Percentiles rank a stretch among this genome's conserved stretches.
Conservation (phyloP, 2,329 filamentous ascomycete species). For the Acrocalymma vagum region DNA sequence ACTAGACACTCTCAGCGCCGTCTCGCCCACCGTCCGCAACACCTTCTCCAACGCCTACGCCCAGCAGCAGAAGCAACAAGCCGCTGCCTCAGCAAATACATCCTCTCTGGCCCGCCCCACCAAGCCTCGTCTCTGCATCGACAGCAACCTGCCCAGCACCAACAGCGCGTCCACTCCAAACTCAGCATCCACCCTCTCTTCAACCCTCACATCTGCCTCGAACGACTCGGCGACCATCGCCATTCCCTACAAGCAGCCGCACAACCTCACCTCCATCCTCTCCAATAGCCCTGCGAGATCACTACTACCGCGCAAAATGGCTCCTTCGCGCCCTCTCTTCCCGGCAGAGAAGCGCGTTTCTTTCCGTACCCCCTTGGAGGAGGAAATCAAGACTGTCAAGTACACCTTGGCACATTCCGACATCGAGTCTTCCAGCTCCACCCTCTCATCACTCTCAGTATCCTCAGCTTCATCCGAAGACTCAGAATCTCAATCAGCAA, state of each 20-base stretch:
- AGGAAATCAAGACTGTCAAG: conserved; percentile 65
- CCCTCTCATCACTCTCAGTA: conserved; percentile 32
- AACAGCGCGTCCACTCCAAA: conserved; percentile 40
- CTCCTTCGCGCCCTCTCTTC: conserved; percentile 57
- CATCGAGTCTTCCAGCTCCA: conserved; percentile 53
- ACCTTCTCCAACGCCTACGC: conserved; percentile 70
- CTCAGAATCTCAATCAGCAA: conserved; percentile 19
- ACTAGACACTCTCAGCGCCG: conserved; percentile 62
- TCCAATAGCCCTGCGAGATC: conserved; percentile 53
- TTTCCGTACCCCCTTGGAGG: conserved; percentile 64
- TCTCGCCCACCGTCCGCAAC: conserved; percentile 68
- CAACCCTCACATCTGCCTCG: conserved; percentile 50
- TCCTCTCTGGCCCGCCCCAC: conserved; percentile 32
- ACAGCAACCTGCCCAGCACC: conserved; percentile 33
- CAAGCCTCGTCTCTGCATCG: conserved; percentile 43
- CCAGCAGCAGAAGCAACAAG: conserved; percentile 32
- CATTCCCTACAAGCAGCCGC: conserved; percentile 56
- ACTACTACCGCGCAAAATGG: conserved; percentile 48
- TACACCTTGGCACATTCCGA: conserved; percentile 67
- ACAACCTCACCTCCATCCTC: conserved; percentile 56
- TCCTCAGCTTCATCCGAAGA: conserved; percentile 20
- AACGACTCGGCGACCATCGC: conserved; percentile 45
- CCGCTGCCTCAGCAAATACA: conserved; percentile 25
- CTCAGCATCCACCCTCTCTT: conserved; percentile 47
- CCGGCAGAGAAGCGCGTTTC: conserved; percentile 66